These are phyloP conservation scores for Flaveria trinervia DNA, from an alignment of 129 eudicot species.

Conservation along the genomic window DNA sequence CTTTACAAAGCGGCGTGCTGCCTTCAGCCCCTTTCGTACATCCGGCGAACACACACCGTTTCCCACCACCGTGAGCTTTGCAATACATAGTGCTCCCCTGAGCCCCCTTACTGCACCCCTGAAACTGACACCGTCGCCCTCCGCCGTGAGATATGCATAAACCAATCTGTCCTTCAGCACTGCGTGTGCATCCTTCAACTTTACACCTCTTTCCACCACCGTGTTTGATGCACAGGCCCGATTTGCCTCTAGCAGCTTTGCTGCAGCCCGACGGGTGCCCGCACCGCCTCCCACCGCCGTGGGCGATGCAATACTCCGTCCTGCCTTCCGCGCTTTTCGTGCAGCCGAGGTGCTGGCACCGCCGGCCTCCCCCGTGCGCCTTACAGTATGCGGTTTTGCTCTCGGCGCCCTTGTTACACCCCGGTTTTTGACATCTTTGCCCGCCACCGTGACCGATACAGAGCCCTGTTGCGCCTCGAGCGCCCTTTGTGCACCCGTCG, in stretches of 20 bases:
- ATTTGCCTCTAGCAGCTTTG: conserved; percentile 93
- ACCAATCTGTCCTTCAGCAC: conserved; percentile 92
- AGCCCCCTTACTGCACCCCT: conserved; percentile 74
- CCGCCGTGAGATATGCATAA: conserved; percentile 98
- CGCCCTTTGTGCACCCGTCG: conserved; percentile 78
- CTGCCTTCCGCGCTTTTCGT: conserved; percentile 96
- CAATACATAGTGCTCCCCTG: conserved; percentile 95
- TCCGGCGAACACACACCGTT: conserved; percentile 86
- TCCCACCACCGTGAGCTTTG: conserved; percentile 99
- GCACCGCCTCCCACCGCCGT: conserved; percentile 91
- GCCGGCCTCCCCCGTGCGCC: conserved; percentile 91
- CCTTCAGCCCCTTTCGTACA: conserved; percentile 98
- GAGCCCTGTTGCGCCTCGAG: conserved; percentile 87
- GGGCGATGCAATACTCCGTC: conserved; percentile 92
- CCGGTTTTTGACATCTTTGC: conserved; percentile 91
- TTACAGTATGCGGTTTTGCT: conserved; percentile 93
- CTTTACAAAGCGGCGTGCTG: conserved; percentile 94
- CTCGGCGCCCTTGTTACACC: conserved; percentile 94
- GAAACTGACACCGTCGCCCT: conserved; percentile 85
- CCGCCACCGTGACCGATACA: conserved; percentile 99
- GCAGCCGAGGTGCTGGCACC: conserved; percentile 89
- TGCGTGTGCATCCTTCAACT: conserved; percentile 82
- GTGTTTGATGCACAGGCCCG: conserved; percentile 92
- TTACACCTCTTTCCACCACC: conserved; percentile 97
- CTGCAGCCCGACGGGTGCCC: conserved; percentile 66